phyloP scores from a whole-genome alignment of 257 asterid genomes.

The Przewalskia tangutica region DNA sequence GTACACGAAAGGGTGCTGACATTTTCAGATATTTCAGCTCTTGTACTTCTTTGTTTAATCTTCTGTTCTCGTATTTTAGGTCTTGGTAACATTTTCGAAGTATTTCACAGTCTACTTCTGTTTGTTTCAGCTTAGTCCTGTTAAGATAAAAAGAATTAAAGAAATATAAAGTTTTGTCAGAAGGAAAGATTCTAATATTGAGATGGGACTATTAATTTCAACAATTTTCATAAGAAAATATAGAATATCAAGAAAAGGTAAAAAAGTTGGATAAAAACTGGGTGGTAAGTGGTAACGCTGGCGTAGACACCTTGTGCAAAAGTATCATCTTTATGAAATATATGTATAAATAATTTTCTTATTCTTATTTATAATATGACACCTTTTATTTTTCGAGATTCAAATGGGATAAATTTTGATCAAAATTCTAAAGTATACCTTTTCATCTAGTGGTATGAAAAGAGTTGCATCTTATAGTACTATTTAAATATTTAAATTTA shows the following conservation, averaged over 20 bases:
- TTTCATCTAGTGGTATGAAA: neutral
- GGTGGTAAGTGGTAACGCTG: neutral
- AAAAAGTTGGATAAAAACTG: neutral
- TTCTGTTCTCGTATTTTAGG: slow-evolving; percentile 48
- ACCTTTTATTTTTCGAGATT: neutral
- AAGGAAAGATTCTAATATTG: neutral
- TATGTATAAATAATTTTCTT: no score
- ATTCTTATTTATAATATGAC: no score
- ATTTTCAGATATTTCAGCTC: slow-evolving; percentile 36
- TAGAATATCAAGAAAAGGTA: neutral
- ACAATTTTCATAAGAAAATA: neutral
- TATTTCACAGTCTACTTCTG: slow-evolving; percentile 55
- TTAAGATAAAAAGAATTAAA: neutral
- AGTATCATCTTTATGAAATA: neutral
- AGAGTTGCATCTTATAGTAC: neutral
- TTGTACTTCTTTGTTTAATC: slow-evolving; percentile 46
- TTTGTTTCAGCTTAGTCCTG: slow-evolving; percentile 73
- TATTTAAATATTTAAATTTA: neutral
- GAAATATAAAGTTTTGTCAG: neutral
- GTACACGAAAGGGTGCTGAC: slow-evolving; percentile 25
- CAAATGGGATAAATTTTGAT: neutral
- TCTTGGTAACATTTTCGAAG: slow-evolving; percentile 52
- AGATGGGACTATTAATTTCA: neutral
- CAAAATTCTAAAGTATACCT: neutral
- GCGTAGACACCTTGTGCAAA: neutral